Conservation (phyloP, 768 basidiomycete genomes). For the Omphalotus guepiniiformis region DNA sequence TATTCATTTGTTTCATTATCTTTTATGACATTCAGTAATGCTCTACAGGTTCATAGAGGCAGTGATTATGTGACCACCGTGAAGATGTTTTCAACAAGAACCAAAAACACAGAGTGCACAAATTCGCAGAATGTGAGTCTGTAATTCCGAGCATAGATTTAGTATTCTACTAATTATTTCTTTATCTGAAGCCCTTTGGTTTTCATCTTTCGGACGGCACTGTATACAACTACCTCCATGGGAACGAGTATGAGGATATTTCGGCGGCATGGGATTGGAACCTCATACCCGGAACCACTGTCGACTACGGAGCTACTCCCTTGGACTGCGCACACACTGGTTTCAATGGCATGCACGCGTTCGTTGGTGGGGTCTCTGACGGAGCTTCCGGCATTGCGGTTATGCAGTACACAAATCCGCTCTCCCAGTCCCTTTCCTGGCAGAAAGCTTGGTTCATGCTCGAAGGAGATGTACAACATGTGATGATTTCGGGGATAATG, state of each 20-base stretch:
- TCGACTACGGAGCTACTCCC: constrained; percentile 54
- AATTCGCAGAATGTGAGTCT: constrained; percentile 54
- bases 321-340: constrained; percentile 43
- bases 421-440: constrained; percentile 48
- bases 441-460: constrained; percentile 78
- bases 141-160: not conserved
- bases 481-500: constrained; percentile 52
- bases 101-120: constrained; percentile 60
- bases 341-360: constrained; percentile 44
- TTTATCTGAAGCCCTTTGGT: constrained; percentile 43
- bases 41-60: constrained; percentile 56
- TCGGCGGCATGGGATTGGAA: constrained; percentile 76
- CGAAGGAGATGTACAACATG: constrained; percentile 55
- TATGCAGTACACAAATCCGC: constrained; percentile 66
- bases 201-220: constrained; percentile 70
- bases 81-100: constrained; percentile 60
- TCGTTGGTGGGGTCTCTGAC: constrained; percentile 65
- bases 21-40: constrained; percentile 2
- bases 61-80: constrained; percentile 53
- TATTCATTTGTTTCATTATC: not conserved
- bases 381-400: constrained; percentile 52
- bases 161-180: constrained; percentile 1
- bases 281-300: constrained; percentile 67
- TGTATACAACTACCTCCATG: constrained; percentile 57
- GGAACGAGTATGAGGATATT: constrained; percentile 72